Percentiles rank a stretch among this genome's conserved stretches.
phyloP scores from a whole-genome alignment of 2,329 filamentous ascomycete genomes.

The Chaetomium olivaceum region DNA sequence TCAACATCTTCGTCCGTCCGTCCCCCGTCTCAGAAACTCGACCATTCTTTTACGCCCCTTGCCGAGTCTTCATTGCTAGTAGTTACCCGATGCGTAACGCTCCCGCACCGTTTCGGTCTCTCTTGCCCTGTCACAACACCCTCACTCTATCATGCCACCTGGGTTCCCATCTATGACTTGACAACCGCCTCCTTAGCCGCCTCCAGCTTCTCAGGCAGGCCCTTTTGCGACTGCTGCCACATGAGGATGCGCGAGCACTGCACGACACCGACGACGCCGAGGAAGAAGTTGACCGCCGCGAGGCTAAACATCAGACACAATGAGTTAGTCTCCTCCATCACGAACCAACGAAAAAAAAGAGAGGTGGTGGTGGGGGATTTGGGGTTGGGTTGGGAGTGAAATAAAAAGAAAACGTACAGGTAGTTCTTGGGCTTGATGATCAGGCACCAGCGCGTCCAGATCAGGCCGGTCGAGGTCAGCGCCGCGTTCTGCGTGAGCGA shows the following conservation, averaged over 20 bases:
- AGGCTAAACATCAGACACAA: slow-evolving; percentile 57
- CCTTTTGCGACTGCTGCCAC: slow-evolving; percentile 61
- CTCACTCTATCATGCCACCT: background rate
- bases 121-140: background rate
- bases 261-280: slow-evolving; percentile 80
- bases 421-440: slow-evolving; percentile 94
- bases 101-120: background rate
- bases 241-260: slow-evolving; percentile 77
- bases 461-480: slow-evolving; percentile 84
- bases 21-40: background rate
- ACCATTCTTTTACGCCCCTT: background rate
- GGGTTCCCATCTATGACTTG: slow-evolving; percentile 17
- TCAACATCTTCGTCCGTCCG: background rate
- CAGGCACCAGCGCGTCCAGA: slow-evolving; percentile 99
- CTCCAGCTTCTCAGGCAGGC: slow-evolving; percentile 40
- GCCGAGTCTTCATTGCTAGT: background rate
- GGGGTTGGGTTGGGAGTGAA: no score
- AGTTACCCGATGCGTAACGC: background rate
- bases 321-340: background rate
- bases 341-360: background rate
- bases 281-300: slow-evolving; percentile 97
- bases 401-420: slow-evolving; percentile 67
- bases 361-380: background rate
- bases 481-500: slow-evolving; percentile 91
- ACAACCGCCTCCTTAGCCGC: slow-evolving; percentile 28